Conservation (phyloP, 2,329 filamentous ascomycete species). For the Aspergillus sp. region DNA sequence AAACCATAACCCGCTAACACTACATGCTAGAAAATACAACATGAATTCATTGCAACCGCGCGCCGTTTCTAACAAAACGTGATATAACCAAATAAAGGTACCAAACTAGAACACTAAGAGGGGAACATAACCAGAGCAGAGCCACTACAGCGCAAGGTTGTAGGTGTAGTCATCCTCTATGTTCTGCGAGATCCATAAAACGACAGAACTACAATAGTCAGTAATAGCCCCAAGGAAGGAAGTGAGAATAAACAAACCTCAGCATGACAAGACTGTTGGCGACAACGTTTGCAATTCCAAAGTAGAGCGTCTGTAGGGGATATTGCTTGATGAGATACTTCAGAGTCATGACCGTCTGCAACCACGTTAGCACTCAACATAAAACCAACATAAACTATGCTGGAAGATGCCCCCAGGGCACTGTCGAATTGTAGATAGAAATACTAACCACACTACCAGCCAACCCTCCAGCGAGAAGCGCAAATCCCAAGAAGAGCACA, state of each 20-base stretch:
- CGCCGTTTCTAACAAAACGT: no score
- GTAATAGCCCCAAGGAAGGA: slow-evolving; percentile 10
- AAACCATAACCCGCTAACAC: no score
- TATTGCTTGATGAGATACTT: slow-evolving; percentile 62
- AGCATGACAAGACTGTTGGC: slow-evolving; percentile 63
- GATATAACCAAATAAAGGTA: not conserved
- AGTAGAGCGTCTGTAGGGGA: slow-evolving; percentile 59
- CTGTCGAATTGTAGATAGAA: no score
- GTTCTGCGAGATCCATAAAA: slow-evolving; percentile 67
- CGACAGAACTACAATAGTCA: slow-evolving; percentile 48
- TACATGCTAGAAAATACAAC: not conserved
- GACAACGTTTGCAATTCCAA: slow-evolving; percentile 63
- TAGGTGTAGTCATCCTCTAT: slow-evolving; percentile 71
- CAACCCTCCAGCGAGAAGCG: slow-evolving; percentile 62
- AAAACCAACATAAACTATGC: no score
- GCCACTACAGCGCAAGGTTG: slow-evolving; percentile 55
- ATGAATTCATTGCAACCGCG: no score
- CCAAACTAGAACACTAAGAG: not conserved
- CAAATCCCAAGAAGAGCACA: slow-evolving; percentile 66
- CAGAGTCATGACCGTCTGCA: slow-evolving; percentile 58
- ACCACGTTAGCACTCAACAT: slow-evolving; percentile 4
- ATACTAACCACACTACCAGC: slow-evolving; percentile 57
- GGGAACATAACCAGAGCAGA: not conserved
- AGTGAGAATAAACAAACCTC: slow-evolving; percentile 41
- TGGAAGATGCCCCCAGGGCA: no score